Evolutionary conservation across 768 basidiomycete genomes (phyloP), one percentile per base, ranked within the genome.

Genomic region (Kwoniella heveanensis): DNA sequence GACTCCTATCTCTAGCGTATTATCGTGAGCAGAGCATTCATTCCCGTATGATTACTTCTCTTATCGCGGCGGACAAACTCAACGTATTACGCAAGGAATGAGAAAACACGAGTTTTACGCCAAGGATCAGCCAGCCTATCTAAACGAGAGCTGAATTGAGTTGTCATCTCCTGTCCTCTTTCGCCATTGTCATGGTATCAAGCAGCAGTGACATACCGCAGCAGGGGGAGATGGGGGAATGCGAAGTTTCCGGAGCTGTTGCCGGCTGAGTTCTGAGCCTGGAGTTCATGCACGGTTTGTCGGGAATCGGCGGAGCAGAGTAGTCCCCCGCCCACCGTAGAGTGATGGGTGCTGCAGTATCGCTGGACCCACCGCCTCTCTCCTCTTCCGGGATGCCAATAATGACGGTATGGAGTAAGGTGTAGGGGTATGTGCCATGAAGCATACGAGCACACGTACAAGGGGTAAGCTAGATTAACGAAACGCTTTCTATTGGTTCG

Each of bases 131-230:
- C 39, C 13, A 44, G 39, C 17, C 39, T 44, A 44, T 44, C 15
- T 44, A 44, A 44, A 44, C 39, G 39, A 44, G 39, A 44, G 39
- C n/a, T n/a, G n/a, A n/a, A n/a, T n/a, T n/a, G n/a, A n/a, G n/a
- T n/a, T n/a, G n/a, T n/a, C n/a, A n/a, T n/a, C n/a, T n/a, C n/a
- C n/a, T n/a, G n/a, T n/a, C n/a, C n/a, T n/a, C n/a, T n/a, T n/a
- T 32, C 32, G 32, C 32, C 32, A 32, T 32, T n/a, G n/a, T n/a
- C n/a, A n/a, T n/a, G n/a, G n/a, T n/a, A n/a, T n/a, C 32, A 5
- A 32, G 32, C 5, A 13, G 32, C 32, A 32, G 32, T 32, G 32
- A 32, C 32, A 32, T 32, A 32, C 32, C 32, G 32, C 7, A 32
- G 8, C 10, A 44, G 15, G 39, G 10, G 17, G 32, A 32, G 8